Evolutionary conservation across 2,329 filamentous ascomycete species (phyloP).

Genomic region (Hymenoscyphus infarciens): DNA sequence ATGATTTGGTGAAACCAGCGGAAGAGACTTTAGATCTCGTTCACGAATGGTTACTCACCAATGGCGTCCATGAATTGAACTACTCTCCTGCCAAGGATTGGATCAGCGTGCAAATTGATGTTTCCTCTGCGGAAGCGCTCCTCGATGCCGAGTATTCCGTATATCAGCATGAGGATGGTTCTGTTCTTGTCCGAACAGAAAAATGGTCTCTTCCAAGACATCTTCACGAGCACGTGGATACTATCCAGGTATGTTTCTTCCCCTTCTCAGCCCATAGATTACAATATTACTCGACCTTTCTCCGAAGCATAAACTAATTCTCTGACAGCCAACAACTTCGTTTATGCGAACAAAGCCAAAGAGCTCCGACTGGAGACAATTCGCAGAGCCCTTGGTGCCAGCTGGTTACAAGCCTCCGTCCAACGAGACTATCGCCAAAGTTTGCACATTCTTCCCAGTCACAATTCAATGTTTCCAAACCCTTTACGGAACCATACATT

Average conservation of each 20-base stretch:
- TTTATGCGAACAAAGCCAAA: conserved; percentile 45
- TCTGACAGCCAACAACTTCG: conserved; percentile 48
- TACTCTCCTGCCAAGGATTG: conserved; percentile 56
- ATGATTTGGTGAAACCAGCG: conserved; percentile 50
- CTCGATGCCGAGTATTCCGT: conserved; percentile 50
- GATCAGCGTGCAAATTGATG: conserved; percentile 50
- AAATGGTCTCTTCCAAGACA: conserved; percentile 56
- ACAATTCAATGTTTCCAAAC: conserved; percentile 16
- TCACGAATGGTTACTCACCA: conserved; percentile 52
- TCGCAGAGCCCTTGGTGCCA: conserved; percentile 31
- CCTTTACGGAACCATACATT: conserved; percentile 22
- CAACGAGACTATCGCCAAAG: conserved; percentile 30
- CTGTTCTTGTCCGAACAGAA: conserved; percentile 45
- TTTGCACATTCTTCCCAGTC: conserved; percentile 59
- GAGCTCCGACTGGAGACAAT: conserved; percentile 15
- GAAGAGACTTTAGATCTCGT: conserved; percentile 50
- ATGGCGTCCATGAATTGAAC: conserved; percentile 44
- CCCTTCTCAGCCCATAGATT: no score
- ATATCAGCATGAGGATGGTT: conserved; percentile 53
- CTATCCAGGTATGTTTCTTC: conserved; percentile 42
- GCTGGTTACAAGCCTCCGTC: conserved; percentile 32
- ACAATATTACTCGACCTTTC: background rate
- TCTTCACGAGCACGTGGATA: conserved; percentile 55
- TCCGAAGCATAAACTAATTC: background rate
- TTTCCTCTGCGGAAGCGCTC: conserved; percentile 49